A percentile compares a stretch with the other conserved stretches of the same genome.
Evolutionary conservation across 106 monocot species (phyloP).

Genomic region (Xerophyta viscosa): DNA sequence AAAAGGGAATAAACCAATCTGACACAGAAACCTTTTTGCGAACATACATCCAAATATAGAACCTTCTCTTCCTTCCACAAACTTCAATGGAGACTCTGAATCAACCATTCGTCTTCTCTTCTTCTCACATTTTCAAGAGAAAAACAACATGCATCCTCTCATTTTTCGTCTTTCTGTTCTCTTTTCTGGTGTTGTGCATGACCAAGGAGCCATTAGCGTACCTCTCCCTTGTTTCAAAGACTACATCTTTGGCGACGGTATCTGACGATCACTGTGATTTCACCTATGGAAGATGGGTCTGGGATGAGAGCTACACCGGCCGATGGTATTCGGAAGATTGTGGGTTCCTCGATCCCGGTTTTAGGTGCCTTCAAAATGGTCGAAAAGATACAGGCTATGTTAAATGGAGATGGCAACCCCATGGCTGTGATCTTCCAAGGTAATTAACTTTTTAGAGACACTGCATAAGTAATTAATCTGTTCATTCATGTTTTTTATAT

Average conservation of each 20-base stretch:
- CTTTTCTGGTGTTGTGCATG: too few relatives aligned
- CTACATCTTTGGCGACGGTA: background rate
- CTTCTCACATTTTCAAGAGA: too few relatives aligned
- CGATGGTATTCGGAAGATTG: slow-evolving; percentile 55
- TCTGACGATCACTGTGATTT: slow-evolving; percentile 32
- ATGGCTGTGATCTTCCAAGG: slow-evolving; percentile 61
- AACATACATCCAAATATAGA: too few relatives aligned
- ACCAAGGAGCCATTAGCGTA: too few relatives aligned
- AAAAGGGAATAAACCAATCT: too few relatives aligned
- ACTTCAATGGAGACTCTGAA: too few relatives aligned
- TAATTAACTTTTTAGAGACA: slow-evolving; percentile 1
- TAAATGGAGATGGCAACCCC: slow-evolving; percentile 76
- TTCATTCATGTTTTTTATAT: background rate
- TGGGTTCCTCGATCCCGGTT: slow-evolving; percentile 76
- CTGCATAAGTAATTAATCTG: background rate
- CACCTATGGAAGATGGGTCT: slow-evolving; percentile 57
- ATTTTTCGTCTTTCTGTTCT: too few relatives aligned
- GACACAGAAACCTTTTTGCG: too few relatives aligned
- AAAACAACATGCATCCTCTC: too few relatives aligned
- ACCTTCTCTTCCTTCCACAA: too few relatives aligned
- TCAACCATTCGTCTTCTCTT: too few relatives aligned
- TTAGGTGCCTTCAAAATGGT: slow-evolving; percentile 63
- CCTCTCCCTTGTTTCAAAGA: too few relatives aligned
- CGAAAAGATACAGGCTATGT: slow-evolving; percentile 48
- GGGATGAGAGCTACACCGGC: slow-evolving; percentile 14